A percentile compares a stretch with the other conserved stretches of the same genome.
phyloP scores from a whole-genome alignment of 768 basidiomycete genomes.

The Serendipita sp. region DNA sequence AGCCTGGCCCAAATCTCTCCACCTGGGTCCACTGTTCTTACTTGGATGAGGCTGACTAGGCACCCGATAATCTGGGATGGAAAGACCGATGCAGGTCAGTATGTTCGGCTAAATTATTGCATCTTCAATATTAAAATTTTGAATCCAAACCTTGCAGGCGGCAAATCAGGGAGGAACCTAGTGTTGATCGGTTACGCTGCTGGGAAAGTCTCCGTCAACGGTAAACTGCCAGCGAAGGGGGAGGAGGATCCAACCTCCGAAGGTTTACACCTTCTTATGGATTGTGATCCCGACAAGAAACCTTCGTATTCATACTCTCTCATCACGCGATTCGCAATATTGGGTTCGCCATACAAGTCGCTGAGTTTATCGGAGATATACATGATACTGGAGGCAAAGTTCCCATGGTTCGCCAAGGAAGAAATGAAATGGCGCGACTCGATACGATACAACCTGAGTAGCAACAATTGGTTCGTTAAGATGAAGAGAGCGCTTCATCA shows the following conservation, averaged over 20 bases:
- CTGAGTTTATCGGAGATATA: background rate
- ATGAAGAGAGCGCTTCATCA: constrained; percentile 3
- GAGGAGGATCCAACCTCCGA: background rate
- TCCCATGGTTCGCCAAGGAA: background rate
- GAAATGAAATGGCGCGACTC: background rate
- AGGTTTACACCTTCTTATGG: background rate
- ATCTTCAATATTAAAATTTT: background rate
- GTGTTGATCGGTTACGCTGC: background rate
- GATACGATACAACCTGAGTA: constrained; percentile 3
- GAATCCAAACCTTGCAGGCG: background rate
- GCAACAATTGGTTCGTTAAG: constrained; percentile 1
- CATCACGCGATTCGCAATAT: background rate
- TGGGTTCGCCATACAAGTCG: background rate
- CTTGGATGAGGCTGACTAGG: background rate
- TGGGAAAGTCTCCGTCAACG: background rate
- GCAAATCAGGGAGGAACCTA: background rate
- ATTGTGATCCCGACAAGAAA: background rate
- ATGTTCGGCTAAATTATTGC: background rate
- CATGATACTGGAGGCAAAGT: background rate
- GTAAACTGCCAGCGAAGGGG: background rate
- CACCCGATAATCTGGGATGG: background rate
- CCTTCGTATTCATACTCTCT: background rate
- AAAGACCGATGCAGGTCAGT: background rate
- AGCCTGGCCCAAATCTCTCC: background rate
- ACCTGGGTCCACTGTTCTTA: background rate